These are phyloP conservation scores for Kwoniella shandongensis DNA, from an alignment of 768 basidiomycete species.

Conservation along the genomic window DNA sequence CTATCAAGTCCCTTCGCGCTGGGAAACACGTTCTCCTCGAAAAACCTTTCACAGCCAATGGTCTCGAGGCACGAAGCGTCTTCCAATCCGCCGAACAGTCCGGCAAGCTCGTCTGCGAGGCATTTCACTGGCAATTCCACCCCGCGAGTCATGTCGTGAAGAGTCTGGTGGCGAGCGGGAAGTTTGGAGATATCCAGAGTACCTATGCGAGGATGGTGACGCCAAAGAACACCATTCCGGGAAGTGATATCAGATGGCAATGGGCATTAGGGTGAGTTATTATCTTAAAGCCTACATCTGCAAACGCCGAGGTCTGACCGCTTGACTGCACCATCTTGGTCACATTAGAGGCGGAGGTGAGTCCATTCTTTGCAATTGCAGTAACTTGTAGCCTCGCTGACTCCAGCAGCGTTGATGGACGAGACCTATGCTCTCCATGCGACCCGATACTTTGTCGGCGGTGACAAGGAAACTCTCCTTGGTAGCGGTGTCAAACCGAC, in stretches of 20 bases:
- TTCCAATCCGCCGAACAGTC: slow-evolving; percentile 4
- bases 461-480: slow-evolving; percentile 8
- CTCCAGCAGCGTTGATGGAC: slow-evolving; percentile 6
- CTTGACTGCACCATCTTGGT: neutral
- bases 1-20: slow-evolving; percentile 14
- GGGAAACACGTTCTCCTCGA: slow-evolving; percentile 14
- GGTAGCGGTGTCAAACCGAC: slow-evolving; percentile 4
- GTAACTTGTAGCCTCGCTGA: neutral
- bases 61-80: slow-evolving; percentile 7
- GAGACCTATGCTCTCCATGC: slow-evolving; percentile 10
- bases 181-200: slow-evolving; percentile 13
- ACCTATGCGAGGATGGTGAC: slow-evolving; percentile 12
- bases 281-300: neutral
- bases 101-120: slow-evolving; percentile 2
- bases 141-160: slow-evolving; percentile 13
- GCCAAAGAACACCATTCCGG: slow-evolving; percentile 11
- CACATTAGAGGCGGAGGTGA: slow-evolving; percentile 6
- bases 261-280: slow-evolving; percentile 6
- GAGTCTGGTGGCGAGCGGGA: slow-evolving; percentile 10
- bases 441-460: slow-evolving; percentile 14
- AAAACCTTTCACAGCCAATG: slow-evolving; percentile 14
- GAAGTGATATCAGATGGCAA: slow-evolving; percentile 11
- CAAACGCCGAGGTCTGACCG: too few species aligned
- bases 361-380: too few species aligned
- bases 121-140: slow-evolving; percentile 17